A percentile compares a stretch with the other conserved stretches of the same genome.
These are phyloP conservation scores for Suhomyces sp. DNA, from an alignment of 805 yeast genomes.

Conservation along the genomic window DNA sequence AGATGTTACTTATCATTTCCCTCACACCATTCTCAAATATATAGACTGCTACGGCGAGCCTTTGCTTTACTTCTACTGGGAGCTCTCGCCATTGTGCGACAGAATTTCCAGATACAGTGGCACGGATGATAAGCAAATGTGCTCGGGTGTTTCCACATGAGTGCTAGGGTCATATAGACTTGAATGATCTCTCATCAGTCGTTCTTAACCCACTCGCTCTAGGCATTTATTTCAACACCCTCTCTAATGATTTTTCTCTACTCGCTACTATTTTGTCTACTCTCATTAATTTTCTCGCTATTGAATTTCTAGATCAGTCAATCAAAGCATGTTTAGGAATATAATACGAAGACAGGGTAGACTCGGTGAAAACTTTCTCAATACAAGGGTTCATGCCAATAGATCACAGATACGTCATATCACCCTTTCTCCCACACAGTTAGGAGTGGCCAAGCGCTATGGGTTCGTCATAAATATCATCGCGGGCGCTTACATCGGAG, in stretches of 20 bases:
- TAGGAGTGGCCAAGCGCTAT: constrained; percentile 22
- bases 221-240: not conserved
- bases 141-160: no score
- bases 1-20: no score
- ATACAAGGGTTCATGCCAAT: not conserved
- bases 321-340: not conserved
- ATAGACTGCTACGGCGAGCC: not conserved
- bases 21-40: no score
- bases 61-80: not conserved
- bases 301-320: not conserved
- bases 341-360: not conserved
- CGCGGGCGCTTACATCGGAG: constrained; percentile 45
- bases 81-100: not conserved
- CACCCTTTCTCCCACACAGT: constrained; percentile 17
- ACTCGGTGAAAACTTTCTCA: not conserved
- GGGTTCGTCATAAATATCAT: constrained; percentile 33
- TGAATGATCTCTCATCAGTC: no score
- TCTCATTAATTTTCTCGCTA: not conserved
- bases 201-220: no score
- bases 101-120: no score
- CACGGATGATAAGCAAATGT: no score
- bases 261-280: not conserved
- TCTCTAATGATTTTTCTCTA: not conserved
- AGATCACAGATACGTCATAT: constrained; percentile 5
- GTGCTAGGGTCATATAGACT: no score